Base-by-base conservation (phyloP, 495 filamentous ascomycete species). In the Cetradonia linearis region DNA sequence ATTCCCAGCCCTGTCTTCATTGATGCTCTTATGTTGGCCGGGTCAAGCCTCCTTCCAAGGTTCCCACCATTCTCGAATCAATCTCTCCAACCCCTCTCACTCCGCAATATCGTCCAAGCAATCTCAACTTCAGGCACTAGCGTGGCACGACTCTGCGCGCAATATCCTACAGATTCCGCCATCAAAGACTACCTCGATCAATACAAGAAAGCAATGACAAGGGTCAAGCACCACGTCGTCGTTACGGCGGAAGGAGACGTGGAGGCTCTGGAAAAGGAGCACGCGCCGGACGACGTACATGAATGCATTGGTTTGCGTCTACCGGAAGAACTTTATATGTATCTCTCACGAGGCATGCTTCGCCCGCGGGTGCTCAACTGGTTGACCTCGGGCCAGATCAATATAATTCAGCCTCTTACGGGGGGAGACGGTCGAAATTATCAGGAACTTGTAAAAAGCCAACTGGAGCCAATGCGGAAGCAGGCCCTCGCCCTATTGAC, bases 261-360 rank as follows among this genome's bases (percentile, higher is more conserved):
- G 50, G 83, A 82, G 56, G 84, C 86, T 5, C 76, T 89, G 67
- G 82, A 89, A 61, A 76, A 76, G 36, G 83, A 85, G 9, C 73
- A 80, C 37, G 79, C 86, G 2, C 91, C 93, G 20, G 77, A 75
- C 25, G 92, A 97, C 70, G 79, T 90, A 62, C 88, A 93, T 71
- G 86, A 91, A 65, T 87, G 96, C 68, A 85, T 95, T 63, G 90
- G 91, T 25, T 83, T 91, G 57, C 88, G 90, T 36, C 78, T 99
- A 18, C 91, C 94, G 2, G 83, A 91, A 56, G 94, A 99, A 72
- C 75, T 99, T 7, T 95, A 90, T 70, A 87, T 88, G 69, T 97
- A 99, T 66, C 79, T 97, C 36, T 88, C 89, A 61, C 84, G 81
- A 34, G 93, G 88, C 33, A 71, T 96, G 18, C 80, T 95, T 60